A percentile compares a stretch with the other conserved stretches of the same genome.
Conservation (phyloP, 1,139 yeast genomes). For the Suhomyces atakaporum region DNA sequence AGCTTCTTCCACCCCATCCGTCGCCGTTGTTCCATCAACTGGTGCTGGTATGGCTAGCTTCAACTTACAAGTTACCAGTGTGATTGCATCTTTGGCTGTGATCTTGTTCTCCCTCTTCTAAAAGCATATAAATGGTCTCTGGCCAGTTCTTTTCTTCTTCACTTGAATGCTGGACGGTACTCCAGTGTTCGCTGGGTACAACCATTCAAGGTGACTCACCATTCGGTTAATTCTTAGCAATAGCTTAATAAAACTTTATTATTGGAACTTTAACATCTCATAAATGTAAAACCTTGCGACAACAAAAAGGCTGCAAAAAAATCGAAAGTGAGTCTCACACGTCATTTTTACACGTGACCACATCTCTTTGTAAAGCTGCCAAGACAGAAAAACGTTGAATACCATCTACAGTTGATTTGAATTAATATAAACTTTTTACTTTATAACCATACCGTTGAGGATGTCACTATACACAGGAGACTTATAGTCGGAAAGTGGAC, state of each 20-base stretch:
- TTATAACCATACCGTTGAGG: slow-evolving; percentile 34
- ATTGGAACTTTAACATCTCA: too few species aligned
- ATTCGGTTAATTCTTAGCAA: too few species aligned
- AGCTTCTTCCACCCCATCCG: slow-evolving; percentile 9
- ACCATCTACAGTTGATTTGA: neutral
- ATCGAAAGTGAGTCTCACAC: too few species aligned
- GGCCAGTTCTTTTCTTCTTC: neutral
- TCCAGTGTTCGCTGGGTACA: too few species aligned
- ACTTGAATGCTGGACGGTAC: neutral
- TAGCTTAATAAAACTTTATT: too few species aligned
- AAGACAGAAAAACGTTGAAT: too few species aligned
- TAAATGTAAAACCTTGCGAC: too few species aligned
- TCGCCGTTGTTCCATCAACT: slow-evolving; percentile 12
- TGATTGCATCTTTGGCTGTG: slow-evolving; percentile 6
- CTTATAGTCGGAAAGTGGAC: slow-evolving; percentile 12
- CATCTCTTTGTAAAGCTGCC: too few species aligned
- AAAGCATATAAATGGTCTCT: neutral
- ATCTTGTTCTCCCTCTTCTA: slow-evolving; percentile 9
- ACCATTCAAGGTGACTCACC: too few species aligned
- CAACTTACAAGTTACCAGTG: slow-evolving; percentile 9
- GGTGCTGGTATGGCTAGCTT: slow-evolving; percentile 11
- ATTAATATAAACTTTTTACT: slow-evolving; percentile 5
- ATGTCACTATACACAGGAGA: slow-evolving; percentile 35
- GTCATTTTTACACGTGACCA: too few species aligned
- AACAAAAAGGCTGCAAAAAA: too few species aligned